These are phyloP conservation scores for Phialophora tarda DNA, from an alignment of 2,329 filamentous ascomycete species.

Conservation along the genomic window DNA sequence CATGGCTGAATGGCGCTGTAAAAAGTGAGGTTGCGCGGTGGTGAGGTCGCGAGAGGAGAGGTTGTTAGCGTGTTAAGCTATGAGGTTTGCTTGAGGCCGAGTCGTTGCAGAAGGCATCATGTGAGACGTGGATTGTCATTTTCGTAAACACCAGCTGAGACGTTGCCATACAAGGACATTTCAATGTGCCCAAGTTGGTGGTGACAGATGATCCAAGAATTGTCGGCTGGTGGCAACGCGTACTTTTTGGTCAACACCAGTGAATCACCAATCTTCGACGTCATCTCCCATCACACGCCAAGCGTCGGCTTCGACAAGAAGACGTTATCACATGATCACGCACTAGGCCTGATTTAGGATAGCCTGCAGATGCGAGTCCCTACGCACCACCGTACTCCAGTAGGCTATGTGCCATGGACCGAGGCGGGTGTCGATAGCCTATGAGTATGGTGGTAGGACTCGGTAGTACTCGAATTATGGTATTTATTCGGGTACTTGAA, in stretches of 20 bases:
- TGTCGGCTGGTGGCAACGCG: neutral
- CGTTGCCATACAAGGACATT: constrained; percentile 7
- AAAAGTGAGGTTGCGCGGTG: neutral
- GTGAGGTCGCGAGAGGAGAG: neutral
- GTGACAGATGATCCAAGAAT: constrained; percentile 13
- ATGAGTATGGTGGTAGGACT: too few relatives aligned
- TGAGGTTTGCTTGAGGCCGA: neutral
- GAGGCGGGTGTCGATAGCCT: too few relatives aligned
- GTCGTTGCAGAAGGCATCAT: constrained; percentile 14
- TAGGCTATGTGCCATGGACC: too few relatives aligned
- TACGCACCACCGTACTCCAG: too few relatives aligned
- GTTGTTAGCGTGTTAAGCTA: constrained; percentile 3
- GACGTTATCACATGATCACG: too few relatives aligned
- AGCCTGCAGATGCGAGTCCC: too few relatives aligned
- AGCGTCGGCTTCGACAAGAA: too few relatives aligned
- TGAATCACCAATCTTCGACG: neutral
- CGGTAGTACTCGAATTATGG: too few relatives aligned
- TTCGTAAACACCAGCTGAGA: constrained; percentile 1
- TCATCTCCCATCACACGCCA: neutral
- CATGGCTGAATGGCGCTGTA: constrained; percentile 14
- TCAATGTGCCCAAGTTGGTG: constrained; percentile 8
- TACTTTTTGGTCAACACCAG: neutral
- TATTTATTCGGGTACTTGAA: too few relatives aligned
- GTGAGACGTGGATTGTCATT: neutral
- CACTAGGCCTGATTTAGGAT: too few relatives aligned